Base-by-base conservation (phyloP, 2,329 filamentous ascomycete species). In the Conoideocrella luteorostrata region DNA sequence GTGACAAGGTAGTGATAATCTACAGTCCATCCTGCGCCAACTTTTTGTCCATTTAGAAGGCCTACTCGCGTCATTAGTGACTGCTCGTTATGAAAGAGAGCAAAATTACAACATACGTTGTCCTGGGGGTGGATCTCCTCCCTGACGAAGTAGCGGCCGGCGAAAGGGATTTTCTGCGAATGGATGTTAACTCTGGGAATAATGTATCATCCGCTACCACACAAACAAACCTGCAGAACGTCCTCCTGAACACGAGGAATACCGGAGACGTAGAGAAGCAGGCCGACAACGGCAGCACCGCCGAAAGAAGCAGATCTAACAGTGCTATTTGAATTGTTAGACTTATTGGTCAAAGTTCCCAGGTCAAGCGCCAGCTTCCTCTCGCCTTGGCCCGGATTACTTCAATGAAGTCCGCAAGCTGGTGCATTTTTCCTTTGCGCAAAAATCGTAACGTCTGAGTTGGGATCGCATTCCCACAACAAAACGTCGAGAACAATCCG, bases 181-280 rank as follows among this genome's bases (percentile, higher is more conserved):
- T 7, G 11, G 4, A 15, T 15, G 23, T 39, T 39, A 15, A 6
- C 5, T 20, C 5, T n/a, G 10, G 17, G 32, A 9, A 10, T 7
- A 17, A 21, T 3, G 5, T n/a, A n/a, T 12, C 17, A 5, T 13
- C 15, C 15, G 22, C 12, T n/a, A 30, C n/a, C 12, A 21, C 22
- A 29, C 7, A 12, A 23, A 40, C 68, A 45, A 66, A 79, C 77
- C 61, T 71, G 64, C 50, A 84, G 71, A 50, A 84, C 68, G 55
- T 84, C 80, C 38, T 58, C 60, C 62, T 78, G 68, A 52, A 84
- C 67, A 60, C 70, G 72, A 52, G 80, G 80, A 39, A 84, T 74
- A 53, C 80, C 79, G 32, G 78, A 81, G 51, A 75, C 69, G 60
- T 69, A 79, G 70, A 76, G 78, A 54, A 82, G 70, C 50, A 79